phyloP scores from a whole-genome alignment of 495 filamentous ascomycete species.

The Tuber microsphaerosporum region DNA sequence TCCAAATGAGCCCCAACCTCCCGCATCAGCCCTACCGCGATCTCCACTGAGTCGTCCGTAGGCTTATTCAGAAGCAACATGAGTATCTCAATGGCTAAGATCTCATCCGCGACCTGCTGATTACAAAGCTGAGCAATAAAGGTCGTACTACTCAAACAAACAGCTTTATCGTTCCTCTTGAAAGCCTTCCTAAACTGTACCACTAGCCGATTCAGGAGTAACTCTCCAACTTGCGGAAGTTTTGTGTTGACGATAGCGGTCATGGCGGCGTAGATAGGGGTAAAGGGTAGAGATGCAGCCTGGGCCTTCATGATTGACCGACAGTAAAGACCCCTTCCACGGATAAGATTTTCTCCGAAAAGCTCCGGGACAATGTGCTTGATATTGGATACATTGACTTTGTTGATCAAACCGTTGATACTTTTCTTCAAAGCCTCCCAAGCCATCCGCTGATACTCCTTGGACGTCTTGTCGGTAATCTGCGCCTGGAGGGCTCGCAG shows the following conservation, averaged over 20 bases:
- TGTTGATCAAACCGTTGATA: conserved; percentile 97
- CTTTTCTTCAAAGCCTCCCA: conserved; percentile 99
- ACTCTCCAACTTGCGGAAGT: conserved; percentile 83
- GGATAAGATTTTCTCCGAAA: conserved; percentile 86
- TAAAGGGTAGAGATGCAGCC: conserved; percentile 92
- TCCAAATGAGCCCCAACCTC: conserved; percentile 91
- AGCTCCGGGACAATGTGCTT: conserved; percentile 93
- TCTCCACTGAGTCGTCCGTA: conserved; percentile 96
- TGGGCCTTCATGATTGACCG: conserved; percentile 95
- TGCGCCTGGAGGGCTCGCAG: conserved; percentile 88
- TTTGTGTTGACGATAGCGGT: conserved; percentile 97
- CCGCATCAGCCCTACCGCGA: conserved; percentile 81
- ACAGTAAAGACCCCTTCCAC: conserved; percentile 87
- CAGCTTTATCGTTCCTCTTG: conserved; percentile 93
- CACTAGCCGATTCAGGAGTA: conserved; percentile 77
- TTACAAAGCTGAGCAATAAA: conserved; percentile 95
- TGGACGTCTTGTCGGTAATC: conserved; percentile 90
- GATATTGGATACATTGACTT: conserved; percentile 95
- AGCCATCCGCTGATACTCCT: conserved; percentile 98
- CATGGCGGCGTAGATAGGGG: conserved; percentile 89
- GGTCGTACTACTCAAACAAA: conserved; percentile 79
- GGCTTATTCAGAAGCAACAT: conserved; percentile 83
- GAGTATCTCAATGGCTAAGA: conserved; percentile 83
- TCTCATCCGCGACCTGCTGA: conserved; percentile 89
- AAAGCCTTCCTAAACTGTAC: conserved; percentile 93